Conservation (phyloP, 139 green algal species). For the Tetratostichococcus sp. region DNA sequence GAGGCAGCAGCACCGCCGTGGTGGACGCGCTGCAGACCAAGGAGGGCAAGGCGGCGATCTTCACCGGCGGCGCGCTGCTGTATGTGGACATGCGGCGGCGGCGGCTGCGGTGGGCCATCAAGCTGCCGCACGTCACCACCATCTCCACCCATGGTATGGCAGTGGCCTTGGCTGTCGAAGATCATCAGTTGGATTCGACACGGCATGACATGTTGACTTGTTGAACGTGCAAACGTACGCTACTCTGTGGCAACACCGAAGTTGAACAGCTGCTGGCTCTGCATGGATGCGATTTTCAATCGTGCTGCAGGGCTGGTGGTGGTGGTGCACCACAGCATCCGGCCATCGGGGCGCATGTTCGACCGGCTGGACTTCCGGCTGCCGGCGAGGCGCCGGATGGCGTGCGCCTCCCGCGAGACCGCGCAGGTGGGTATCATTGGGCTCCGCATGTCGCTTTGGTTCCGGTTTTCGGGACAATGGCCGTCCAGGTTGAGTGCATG, state of each 20-base stretch:
- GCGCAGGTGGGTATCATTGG: background rate
- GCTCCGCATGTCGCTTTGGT: constrained; percentile 8
- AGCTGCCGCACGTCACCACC: constrained; percentile 13
- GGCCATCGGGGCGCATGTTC: background rate
- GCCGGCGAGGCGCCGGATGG: background rate
- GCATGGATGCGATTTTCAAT: background rate
- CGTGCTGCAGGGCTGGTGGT: background rate
- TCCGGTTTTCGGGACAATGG: background rate
- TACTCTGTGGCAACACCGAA: too few relatives aligned
- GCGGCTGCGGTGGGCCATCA: constrained; percentile 22
- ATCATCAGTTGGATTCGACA: background rate
- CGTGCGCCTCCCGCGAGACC: background rate
- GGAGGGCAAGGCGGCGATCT: constrained; percentile 26
- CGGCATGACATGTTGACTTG: too few relatives aligned
- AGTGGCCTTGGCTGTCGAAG: background rate
- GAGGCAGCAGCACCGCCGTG: constrained; percentile 10
- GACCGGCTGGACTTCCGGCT: background rate
- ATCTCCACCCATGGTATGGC: constrained; percentile 14
- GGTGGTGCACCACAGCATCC: background rate
- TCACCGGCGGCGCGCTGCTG: constrained; percentile 23
- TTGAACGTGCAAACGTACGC: too few relatives aligned
- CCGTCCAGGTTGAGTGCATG: constrained; percentile 11
- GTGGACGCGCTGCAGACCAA: constrained; percentile 40
- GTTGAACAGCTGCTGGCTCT: too few relatives aligned
- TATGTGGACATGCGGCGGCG: constrained; percentile 28